These are phyloP conservation scores for Xylaria sp. DNA, from an alignment of 495 filamentous ascomycete species.

Conservation along the genomic window DNA sequence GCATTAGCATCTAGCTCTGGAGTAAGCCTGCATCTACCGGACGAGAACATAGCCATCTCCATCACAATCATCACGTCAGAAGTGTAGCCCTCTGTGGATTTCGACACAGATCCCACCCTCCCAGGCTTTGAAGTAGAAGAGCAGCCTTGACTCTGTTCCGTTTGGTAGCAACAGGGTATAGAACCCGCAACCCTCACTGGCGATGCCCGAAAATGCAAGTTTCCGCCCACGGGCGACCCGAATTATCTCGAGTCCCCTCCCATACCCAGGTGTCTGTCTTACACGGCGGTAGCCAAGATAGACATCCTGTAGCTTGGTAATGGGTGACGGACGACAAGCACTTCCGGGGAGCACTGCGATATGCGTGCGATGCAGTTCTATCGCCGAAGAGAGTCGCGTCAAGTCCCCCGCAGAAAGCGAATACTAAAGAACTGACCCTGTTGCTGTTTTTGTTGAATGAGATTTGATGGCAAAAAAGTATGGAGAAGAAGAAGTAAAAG, in stretches of 20 bases:
- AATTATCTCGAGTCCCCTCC: slow-evolving; percentile 5
- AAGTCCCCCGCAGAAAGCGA: slow-evolving; percentile 16
- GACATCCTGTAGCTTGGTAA: slow-evolving; percentile 14
- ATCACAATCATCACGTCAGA: slow-evolving; percentile 10
- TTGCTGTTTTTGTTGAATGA: neutral
- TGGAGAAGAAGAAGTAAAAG: neutral
- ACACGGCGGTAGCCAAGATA: neutral
- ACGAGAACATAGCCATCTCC: slow-evolving; percentile 7
- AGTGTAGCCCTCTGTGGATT: slow-evolving; percentile 3
- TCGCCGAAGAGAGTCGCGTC: neutral
- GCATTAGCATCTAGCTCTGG: slow-evolving; percentile 11
- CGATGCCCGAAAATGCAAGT: slow-evolving; percentile 14
- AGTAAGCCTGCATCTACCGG: slow-evolving; percentile 3
- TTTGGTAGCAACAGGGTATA: slow-evolving; percentile 1
- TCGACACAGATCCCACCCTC: neutral
- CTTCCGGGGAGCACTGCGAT: slow-evolving; percentile 16
- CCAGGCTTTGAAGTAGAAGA: slow-evolving; percentile 7
- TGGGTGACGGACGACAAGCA: slow-evolving; percentile 5
- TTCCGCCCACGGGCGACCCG: slow-evolving; percentile 9
- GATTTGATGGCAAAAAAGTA: slow-evolving; percentile 19
- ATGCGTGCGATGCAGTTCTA: slow-evolving; percentile 15
- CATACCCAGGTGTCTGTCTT: slow-evolving; percentile 12
- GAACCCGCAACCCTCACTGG: slow-evolving; percentile 2
- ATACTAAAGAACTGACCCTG: slow-evolving; percentile 11
- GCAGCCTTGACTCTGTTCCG: slow-evolving; percentile 15